Evolutionary conservation across 1,284 basidiomycete genomes (phyloP), one percentile per base, ranked within the genome.

Genomic region (Tilletia setariae): DNA sequence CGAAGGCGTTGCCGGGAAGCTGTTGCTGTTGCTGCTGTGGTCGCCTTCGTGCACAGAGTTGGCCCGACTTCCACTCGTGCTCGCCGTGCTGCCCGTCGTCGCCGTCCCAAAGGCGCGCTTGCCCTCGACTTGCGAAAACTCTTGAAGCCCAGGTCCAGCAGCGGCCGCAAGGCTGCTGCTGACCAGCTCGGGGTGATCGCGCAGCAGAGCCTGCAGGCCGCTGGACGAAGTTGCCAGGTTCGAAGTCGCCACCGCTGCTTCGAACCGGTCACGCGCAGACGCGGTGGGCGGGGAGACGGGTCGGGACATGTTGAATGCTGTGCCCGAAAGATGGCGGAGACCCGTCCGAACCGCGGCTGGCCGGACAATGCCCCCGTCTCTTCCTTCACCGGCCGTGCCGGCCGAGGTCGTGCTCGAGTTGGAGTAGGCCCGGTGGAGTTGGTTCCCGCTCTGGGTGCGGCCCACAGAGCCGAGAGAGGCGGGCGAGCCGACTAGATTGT

Each of bases 101-200:
- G 6, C 11, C 35, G 6, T 40, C 35, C 56, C 56, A 61, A 28
- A 28, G 3, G 56, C 30, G 30, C 56, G 28, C 56, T 61, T 61
- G 16, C 56, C 32, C 56, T 61, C 56, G 15, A 40, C 56, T 30
- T 61, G 56, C 9, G 56, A 61, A 21, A 61, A 61, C 74, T 0
- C 69, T 70, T 13, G 66, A 63, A 61, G 49, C n/a, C 71, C 71
- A 1, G 75, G 72, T 16, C 79, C 78, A 1, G 80, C 80, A 8
- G 79, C 79, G 2, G 72, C 71, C 2, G 77, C 77, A 21, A 82
- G 66, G 43, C 74, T 74, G 53, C 73, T 71, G 25, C 74, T 76
- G n/a, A 82, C 78, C 15, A 82, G 67, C 63, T 82, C 78, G 0
- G 80, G 80, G 47, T 82, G 77, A 47, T 82, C 80, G 9, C 80